A percentile compares a stretch with the other conserved stretches of the same genome.
Evolutionary conservation across 345 rosid species (phyloP).

Genomic region (Gossypium bickii): DNA sequence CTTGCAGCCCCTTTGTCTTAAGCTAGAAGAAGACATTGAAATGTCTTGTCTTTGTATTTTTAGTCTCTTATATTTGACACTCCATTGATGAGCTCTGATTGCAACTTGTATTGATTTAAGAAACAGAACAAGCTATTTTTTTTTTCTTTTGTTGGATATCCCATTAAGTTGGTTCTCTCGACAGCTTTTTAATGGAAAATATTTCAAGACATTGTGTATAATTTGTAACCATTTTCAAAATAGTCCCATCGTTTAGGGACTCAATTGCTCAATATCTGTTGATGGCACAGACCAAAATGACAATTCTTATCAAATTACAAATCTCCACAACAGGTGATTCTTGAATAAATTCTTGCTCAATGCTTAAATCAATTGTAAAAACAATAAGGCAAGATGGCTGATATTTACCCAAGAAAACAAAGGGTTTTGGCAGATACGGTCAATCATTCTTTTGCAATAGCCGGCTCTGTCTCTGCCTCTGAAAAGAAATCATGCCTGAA

Average conservation of each 20-base stretch:
- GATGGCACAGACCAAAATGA: constrained; percentile 13
- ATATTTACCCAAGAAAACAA: neutral
- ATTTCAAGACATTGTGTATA: neutral
- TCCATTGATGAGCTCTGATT: constrained; percentile 14
- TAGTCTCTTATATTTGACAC: constrained; percentile 18
- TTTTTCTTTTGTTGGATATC: constrained; percentile 3
- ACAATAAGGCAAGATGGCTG: neutral
- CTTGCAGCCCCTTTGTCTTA: constrained; percentile 13
- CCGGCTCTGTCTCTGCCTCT: constrained; percentile 40
- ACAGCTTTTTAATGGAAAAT: neutral
- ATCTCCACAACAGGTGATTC: neutral
- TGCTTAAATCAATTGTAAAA: neutral
- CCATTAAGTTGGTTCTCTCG: constrained; percentile 5
- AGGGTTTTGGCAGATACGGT: constrained; percentile 13
- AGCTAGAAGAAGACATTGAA: constrained; percentile 5
- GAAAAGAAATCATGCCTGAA: neutral
- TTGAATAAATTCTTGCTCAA: neutral
- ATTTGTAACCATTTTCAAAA: neutral
- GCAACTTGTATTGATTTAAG: constrained; percentile 21
- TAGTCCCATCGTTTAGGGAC: neutral
- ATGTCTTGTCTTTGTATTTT: constrained; percentile 5
- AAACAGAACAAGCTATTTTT: constrained; percentile 6
- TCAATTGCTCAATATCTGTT: neutral
- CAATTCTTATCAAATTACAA: constrained; percentile 11
- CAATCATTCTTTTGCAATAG: constrained; percentile 48